These are phyloP conservation scores for Podaxis rugospora DNA, from an alignment of 768 basidiomycete species.

Conservation along the genomic window DNA sequence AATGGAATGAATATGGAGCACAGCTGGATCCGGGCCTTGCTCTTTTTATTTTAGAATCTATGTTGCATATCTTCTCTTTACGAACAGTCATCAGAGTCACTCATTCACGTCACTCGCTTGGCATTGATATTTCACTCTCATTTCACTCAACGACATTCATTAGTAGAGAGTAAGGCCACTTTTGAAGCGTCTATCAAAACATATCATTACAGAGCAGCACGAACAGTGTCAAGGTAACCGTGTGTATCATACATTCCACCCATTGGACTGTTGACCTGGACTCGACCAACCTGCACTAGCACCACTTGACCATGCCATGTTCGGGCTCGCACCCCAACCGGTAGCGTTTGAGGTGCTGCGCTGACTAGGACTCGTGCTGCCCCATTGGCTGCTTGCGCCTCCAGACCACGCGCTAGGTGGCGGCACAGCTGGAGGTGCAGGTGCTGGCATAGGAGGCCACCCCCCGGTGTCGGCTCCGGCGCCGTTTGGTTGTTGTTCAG, in stretches of 20 bases:
- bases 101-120: background rate
- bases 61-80: background rate
- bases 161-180: background rate
- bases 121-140: background rate
- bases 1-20: background rate
- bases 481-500: constrained; percentile 33
- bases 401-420: constrained; percentile 20
- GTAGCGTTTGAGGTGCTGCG: constrained; percentile 1
- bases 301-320: constrained; percentile 8
- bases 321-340: constrained; percentile 11
- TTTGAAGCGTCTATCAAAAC: background rate
- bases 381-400: constrained; percentile 19
- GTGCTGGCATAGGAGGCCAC: constrained; percentile 20
- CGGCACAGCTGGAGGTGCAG: constrained; percentile 18
- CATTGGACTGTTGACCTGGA: constrained; percentile 41
- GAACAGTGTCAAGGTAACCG: background rate
- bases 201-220: background rate
- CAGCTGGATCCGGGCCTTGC: background rate
- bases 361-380: constrained; percentile 9
- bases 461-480: constrained; percentile 16
- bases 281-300: constrained; percentile 12
- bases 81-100: background rate
- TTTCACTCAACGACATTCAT: background rate
- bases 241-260: constrained; percentile 43
- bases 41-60: background rate